phyloP scores from a whole-genome alignment of 2,329 filamentous ascomycete genomes.

The Colletotrichum sp. region DNA sequence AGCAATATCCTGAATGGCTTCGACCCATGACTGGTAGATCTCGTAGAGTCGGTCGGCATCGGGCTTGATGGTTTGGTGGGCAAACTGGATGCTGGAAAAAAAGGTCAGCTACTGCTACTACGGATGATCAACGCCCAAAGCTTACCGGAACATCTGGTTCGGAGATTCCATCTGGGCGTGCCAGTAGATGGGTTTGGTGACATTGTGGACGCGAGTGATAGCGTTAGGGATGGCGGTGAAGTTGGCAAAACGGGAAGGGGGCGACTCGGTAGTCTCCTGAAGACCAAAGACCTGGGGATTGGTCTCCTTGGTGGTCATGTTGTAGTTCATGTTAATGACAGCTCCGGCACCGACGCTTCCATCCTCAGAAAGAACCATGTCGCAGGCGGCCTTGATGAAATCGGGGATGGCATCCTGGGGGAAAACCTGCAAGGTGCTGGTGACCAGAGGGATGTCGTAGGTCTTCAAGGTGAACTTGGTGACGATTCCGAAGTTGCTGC shows the following conservation, averaged over 20 bases:
- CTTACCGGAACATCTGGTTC: slow-evolving; percentile 39
- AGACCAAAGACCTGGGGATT: slow-evolving; percentile 34
- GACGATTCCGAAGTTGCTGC: slow-evolving; percentile 23
- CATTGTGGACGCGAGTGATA: slow-evolving; percentile 25
- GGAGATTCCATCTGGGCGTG: slow-evolving; percentile 31
- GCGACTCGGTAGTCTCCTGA: slow-evolving; percentile 34
- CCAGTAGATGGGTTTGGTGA: slow-evolving; percentile 31
- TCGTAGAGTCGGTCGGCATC: slow-evolving; percentile 32
- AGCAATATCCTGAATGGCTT: slow-evolving; percentile 32
- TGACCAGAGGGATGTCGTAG: slow-evolving; percentile 27
- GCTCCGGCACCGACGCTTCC: slow-evolving; percentile 32
- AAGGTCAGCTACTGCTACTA: not conserved
- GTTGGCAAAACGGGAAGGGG: slow-evolving; percentile 34
- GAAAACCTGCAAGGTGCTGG: slow-evolving; percentile 35
- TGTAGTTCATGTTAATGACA: slow-evolving; percentile 34
- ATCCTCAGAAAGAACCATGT: slow-evolving; percentile 27
- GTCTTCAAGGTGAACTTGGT: slow-evolving; percentile 27
- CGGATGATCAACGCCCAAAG: not conserved
- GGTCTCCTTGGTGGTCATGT: slow-evolving; percentile 27
- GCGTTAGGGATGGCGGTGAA: slow-evolving; percentile 32
- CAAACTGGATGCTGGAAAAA: slow-evolving; percentile 34
- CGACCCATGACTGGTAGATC: slow-evolving; percentile 39
- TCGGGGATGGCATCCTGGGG: slow-evolving; percentile 26
- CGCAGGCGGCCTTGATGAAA: slow-evolving; percentile 32
- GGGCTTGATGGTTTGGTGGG: slow-evolving; percentile 39